Percentiles rank a stretch among this genome's conserved stretches.
Evolutionary conservation across 2,329 filamentous ascomycete species (phyloP).

Genomic region (Pseudogymnoascus sp.): DNA sequence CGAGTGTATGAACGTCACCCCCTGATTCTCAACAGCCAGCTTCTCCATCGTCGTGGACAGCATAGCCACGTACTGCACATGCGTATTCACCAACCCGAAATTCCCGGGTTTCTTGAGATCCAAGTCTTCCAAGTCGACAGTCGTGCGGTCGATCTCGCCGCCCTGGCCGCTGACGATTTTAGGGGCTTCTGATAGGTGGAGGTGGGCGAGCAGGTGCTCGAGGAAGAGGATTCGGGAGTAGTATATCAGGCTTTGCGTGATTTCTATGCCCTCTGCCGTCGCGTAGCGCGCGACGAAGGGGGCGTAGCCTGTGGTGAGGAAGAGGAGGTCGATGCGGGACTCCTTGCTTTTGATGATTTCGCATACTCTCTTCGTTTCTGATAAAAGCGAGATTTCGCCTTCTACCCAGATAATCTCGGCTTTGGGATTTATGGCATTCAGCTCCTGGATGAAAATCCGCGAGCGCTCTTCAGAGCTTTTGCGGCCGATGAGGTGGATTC

Average conservation of each 20-base stretch:
- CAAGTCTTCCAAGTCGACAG: constrained; percentile 37
- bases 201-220: constrained; percentile 47
- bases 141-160: constrained; percentile 42
- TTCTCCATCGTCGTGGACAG: constrained; percentile 42
- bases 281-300: constrained; percentile 31
- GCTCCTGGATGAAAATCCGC: constrained; percentile 29
- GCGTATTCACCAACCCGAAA: constrained; percentile 30
- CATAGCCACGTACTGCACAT: constrained; percentile 42
- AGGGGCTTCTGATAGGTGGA: constrained; percentile 37
- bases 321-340: constrained; percentile 37
- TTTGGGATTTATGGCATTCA: constrained; percentile 35
- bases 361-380: constrained; percentile 41
- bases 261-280: constrained; percentile 48
- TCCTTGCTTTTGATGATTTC: constrained; percentile 37
- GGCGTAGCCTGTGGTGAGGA: constrained; percentile 35
- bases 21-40: constrained; percentile 38
- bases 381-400: constrained; percentile 42
- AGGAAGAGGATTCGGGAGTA: constrained; percentile 51
- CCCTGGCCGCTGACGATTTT: constrained; percentile 48
- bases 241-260: constrained; percentile 41
- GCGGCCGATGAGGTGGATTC: constrained; percentile 46
- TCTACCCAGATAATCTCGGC: constrained; percentile 35
- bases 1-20: constrained; percentile 33
- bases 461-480: constrained; percentile 27
- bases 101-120: constrained; percentile 29